Evolutionary conservation across 805 yeast species (phyloP), one percentile per base, ranked within the genome.

Genomic region (Wickerhamiella nectarea): DNA sequence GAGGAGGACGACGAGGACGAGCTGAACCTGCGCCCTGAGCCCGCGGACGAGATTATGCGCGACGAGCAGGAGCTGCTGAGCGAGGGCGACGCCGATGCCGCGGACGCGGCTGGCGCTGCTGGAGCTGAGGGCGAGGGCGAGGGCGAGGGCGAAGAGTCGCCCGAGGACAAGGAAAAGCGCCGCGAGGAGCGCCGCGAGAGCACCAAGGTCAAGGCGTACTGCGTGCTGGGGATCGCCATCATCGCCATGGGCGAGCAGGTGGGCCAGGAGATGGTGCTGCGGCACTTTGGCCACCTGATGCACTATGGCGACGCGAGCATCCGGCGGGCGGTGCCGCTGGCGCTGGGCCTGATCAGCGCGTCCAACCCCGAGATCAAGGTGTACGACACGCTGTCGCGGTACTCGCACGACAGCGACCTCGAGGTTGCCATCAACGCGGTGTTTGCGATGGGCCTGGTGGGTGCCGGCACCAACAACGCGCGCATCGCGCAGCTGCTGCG

Each of bases 391-490:
- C 70, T 91, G 51, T 87, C 97, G 4, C 76, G 98, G 60, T 86
- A 84, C 65, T 85, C 97, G 7, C 99, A 91, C 64, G 99, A 91
- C 58, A 78, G 84, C 45, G 96, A 91, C 61, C 66, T 83, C 53
- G 94, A 84, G 57, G 95, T 91, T 44, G 95, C 97, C 6, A 79
- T 80, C 60, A 91, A 87, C 59, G 86, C 98, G 17, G 86, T 91
- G 50, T 89, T 84, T 56, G 78, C 95, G 36, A 87, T 91, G 97
- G 99, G 99, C 44, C 67, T 91, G 50, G 94, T 89, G 54, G 98
- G 98, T 60, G 91, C 97, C 17, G 99, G 99, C 65, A 91, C 98
- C 22, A 89, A 91, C 65, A 91, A 91, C 60, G 98, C 99, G 6
- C 80, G 99, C 67, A 71, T 91, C 51, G 97, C 97, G 3, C 98